Percentiles rank a stretch among this genome's conserved stretches.
These are phyloP conservation scores for Populus euphratica DNA, from an alignment of 345 rosid genomes.

Conservation along the genomic window DNA sequence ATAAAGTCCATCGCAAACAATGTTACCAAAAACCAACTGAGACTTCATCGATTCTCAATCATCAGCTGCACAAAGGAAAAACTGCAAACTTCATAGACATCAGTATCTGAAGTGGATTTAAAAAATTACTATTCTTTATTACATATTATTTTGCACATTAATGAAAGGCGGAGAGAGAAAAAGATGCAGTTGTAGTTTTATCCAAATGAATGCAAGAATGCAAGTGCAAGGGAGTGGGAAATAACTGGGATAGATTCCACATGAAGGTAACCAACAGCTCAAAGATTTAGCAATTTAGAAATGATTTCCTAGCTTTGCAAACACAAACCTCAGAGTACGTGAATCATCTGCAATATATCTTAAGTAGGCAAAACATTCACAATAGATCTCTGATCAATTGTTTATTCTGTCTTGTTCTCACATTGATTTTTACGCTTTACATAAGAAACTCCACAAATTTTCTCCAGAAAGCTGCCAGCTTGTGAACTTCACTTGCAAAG, in stretches of 20 bases:
- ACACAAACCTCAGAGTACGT: neutral
- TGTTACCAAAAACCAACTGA: conserved; percentile 8
- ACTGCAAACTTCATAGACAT: neutral
- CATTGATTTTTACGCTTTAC: neutral
- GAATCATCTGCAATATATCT: neutral
- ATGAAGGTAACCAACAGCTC: neutral
- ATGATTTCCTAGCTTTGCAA: neutral
- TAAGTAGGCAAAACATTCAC: neutral
- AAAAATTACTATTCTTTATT: neutral
- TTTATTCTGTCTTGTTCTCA: neutral
- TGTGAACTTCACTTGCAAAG: neutral
- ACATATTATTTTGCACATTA: neutral
- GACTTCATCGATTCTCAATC: neutral
- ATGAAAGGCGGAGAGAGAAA: neutral
- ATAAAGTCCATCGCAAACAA: conserved; percentile 13
- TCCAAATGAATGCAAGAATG: neutral
- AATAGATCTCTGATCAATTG: neutral
- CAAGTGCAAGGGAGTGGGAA: neutral
- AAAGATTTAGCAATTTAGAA: neutral
- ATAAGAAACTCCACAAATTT: neutral
- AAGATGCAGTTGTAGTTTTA: neutral
- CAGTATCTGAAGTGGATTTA: neutral
- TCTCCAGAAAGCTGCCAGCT: neutral
- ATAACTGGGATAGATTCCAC: neutral
- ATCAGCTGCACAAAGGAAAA: neutral